Base-by-base conservation (phyloP, 2,329 filamentous ascomycete species). In the Spiromastix sp. region DNA sequence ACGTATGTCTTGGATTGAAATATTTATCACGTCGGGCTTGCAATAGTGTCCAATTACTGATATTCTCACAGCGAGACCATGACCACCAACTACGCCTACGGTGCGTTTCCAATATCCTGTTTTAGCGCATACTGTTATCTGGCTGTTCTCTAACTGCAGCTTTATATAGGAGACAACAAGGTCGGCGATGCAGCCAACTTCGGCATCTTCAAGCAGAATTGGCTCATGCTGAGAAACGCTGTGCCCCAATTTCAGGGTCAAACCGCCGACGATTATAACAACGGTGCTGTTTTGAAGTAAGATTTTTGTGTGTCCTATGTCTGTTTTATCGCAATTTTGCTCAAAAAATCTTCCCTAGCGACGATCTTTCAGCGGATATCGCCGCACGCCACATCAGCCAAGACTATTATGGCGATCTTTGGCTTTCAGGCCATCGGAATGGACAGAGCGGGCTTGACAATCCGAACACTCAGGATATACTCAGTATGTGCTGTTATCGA, bases 131-230 rank as follows among this genome's bases (percentile, higher is more conserved):
- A 24, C 21, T 24, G 7, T 24, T n/a, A 7, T 24, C 21, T 7
- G 21, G 21, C 7, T 24, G 21, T 7, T 18, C 13, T 17, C 12
- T 4, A 2, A 8, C 13, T 10, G 16, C 13, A 20, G 34, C 10
- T 12, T 20, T 22, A 9, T 10, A n/a, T 6, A 48, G 50, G 51
- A 9, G 50, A 55, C 24, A 50, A 50, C 26, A 55, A 55, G 32
- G 37, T 30, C 6, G 44, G 48, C 11, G 52, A 54, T 11, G 37
- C 44, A 4, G 46, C 52, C 33, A 55, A 55, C 38, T 55, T 54
- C 30, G 52, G 52, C 15, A 40, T 54, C 22, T 52, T 54, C 48
- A 54, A 54, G 46, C 52, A 55, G 37, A 54, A 55, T 32, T 53
- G 50, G 50, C 44, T 41, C 34, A 53, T 54, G 39, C 40, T 53